Conservation (phyloP, 148 eudicot genomes). For the Diospyros lotus region DNA sequence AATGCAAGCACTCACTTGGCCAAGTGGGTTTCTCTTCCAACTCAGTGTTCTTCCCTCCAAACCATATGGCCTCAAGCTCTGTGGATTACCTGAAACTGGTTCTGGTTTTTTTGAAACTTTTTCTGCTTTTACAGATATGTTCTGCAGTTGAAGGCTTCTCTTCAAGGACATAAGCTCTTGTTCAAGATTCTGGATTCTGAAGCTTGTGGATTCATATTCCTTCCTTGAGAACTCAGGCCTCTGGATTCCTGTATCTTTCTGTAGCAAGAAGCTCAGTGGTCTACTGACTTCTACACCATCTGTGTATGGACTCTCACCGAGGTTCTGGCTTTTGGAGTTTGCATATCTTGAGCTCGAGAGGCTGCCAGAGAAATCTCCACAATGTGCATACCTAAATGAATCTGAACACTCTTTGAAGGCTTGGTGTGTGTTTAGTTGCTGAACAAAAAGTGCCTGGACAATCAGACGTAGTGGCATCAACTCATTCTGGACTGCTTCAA, state of each 20-base stretch:
- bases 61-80: conserved; percentile 21
- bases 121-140: conserved; percentile 27
- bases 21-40: conserved; percentile 47
- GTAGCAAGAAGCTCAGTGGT: conserved; percentile 33
- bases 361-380: conserved; percentile 65
- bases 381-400: conserved; percentile 62
- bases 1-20: conserved; percentile 68
- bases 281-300: conserved; percentile 38
- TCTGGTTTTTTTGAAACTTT: conserved; percentile 24
- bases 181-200: conserved; percentile 81
- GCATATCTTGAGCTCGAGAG: conserved; percentile 54
- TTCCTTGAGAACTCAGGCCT: conserved; percentile 30
- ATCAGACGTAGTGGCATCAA: conserved; percentile 82
- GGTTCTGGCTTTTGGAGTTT: conserved; percentile 47
- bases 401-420: conserved; percentile 80
- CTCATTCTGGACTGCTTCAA: conserved; percentile 90
- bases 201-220: conserved; percentile 81
- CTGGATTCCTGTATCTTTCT: conserved; percentile 34
- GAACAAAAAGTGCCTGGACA: conserved; percentile 89
- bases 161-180: conserved; percentile 62
- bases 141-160: conserved; percentile 48
- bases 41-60: conserved; percentile 48
- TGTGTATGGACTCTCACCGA: conserved; percentile 51
- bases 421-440: conserved; percentile 79
- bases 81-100: conserved; percentile 8